These are phyloP conservation scores for Parsonsia alboflavescens DNA, from an alignment of 257 asterid species.

Conservation along the genomic window DNA sequence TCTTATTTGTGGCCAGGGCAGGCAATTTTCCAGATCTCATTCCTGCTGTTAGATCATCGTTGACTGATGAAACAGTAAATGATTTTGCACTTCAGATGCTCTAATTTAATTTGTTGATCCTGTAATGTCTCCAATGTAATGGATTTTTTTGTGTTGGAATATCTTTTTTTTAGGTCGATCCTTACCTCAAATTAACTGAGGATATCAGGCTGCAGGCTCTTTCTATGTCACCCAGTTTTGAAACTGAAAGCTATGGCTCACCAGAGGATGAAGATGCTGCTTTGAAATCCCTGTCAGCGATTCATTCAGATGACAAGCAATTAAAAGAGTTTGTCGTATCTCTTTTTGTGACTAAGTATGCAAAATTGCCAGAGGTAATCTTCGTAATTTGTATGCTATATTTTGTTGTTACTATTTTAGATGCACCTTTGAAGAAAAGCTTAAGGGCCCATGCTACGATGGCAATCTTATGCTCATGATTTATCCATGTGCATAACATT, in stretches of 20 bases:
- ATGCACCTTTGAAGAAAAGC: neutral
- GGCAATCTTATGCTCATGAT: neutral
- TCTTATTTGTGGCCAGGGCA: slow-evolving; percentile 38
- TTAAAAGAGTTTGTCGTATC: slow-evolving; percentile 35
- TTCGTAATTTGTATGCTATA: neutral
- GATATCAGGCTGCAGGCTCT: slow-evolving; percentile 33
- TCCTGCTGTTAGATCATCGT: slow-evolving; percentile 35
- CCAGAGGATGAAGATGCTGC: slow-evolving; percentile 42
- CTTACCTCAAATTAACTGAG: slow-evolving; percentile 37
- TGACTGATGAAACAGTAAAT: slow-evolving; percentile 41
- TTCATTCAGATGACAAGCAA: slow-evolving; percentile 26
- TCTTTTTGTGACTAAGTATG: slow-evolving; percentile 29
- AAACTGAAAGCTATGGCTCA: slow-evolving; percentile 33
- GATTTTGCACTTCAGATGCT: slow-evolving; percentile 2
- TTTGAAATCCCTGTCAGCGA: slow-evolving; percentile 30
- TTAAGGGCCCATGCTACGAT: neutral
- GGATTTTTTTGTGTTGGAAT: neutral
- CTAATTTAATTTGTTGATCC: neutral
- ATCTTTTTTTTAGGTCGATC: slow-evolving; percentile 31
- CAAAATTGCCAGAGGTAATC: slow-evolving; percentile 36
- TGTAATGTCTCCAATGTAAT: no score
- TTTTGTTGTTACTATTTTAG: neutral
- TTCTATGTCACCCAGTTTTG: slow-evolving; percentile 15
- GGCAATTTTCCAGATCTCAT: slow-evolving; percentile 34
- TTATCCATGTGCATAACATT: neutral